phyloP scores from a whole-genome alignment of 108 stramenopile genomes.

The Bacterosira constricta region DNA sequence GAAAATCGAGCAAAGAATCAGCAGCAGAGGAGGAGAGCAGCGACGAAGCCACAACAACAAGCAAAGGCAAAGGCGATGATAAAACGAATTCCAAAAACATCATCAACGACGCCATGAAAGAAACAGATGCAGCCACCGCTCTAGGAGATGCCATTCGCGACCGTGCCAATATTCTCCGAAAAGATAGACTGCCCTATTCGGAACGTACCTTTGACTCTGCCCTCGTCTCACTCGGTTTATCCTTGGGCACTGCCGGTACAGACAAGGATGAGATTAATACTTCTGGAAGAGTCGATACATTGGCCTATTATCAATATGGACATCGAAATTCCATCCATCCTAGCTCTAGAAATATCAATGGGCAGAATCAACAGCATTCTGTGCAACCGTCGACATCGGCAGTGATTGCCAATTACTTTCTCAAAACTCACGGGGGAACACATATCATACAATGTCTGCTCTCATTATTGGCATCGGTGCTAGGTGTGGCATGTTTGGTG shows the following conservation, averaged over 20 bases:
- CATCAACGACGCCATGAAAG: slow-evolving; percentile 61
- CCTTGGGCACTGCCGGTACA: slow-evolving; percentile 47
- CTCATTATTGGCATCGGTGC: slow-evolving; percentile 58
- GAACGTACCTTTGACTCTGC: slow-evolving; percentile 29
- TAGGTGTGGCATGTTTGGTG: slow-evolving; percentile 50
- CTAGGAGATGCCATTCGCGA: slow-evolving; percentile 73
- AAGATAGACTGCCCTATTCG: neutral
- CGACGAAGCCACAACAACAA: too few relatives aligned
- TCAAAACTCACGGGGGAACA: slow-evolving; percentile 81
- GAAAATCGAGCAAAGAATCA: too few relatives aligned
- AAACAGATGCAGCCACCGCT: slow-evolving; percentile 58
- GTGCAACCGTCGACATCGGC: slow-evolving; percentile 60
- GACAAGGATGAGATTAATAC: neutral
- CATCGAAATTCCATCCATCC: neutral
- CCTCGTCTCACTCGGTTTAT: slow-evolving; percentile 39
- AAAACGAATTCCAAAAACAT: slow-evolving; percentile 24
- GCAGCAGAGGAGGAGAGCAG: too few relatives aligned
- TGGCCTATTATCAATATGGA: slow-evolving; percentile 26
- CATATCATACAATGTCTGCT: slow-evolving; percentile 70
- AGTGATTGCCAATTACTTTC: slow-evolving; percentile 79
- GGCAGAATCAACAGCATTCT: slow-evolving; percentile 44
- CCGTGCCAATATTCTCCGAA: slow-evolving; percentile 6
- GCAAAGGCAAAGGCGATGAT: neutral
- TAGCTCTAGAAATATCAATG: neutral
- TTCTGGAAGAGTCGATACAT: neutral